Base-by-base conservation (phyloP, 768 basidiomycete species). In the Mycena belliarum region DNA sequence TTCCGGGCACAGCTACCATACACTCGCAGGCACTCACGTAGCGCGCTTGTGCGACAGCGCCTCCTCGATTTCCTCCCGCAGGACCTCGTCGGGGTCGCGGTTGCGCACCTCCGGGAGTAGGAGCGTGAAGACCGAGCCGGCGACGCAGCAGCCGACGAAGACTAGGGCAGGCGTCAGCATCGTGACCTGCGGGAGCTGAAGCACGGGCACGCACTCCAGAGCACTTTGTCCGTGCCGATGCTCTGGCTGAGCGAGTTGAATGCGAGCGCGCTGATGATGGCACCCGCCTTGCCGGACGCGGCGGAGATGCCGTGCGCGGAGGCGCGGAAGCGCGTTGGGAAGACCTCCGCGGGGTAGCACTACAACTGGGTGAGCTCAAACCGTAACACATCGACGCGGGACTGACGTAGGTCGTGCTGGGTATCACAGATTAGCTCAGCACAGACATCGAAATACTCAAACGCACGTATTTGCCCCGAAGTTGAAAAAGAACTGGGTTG, bases 341-440 rank as follows among this genome's bases (percentile, higher is more conserved):
- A 91, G 20, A 91, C 84, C 72, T 91, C 89, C 2, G 86, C 87
- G 3, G 90, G 87, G 68, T 89, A 88, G 68, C 84, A 81, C 83
- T 86, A 43, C 15, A 23, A 7, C 23, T 33, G 29, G 28, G 10
- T 24, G 18, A 32, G 12, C 6, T 37, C 46, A n/a, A 32, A 29
- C n/a, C 29, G 6, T 10, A 10, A 32, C 15, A n/a, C 21, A 6
- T 15, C 10, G 20, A 23, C 14, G 25, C 28, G 23, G 52, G 0
- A 65, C 72, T 50, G 65, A 84, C 80, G 52, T 81, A 85, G 58
- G 83, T 80, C 7, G 83, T 85, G 15, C 80, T 82, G 46, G 47
- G 24, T 40, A 29, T 10, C 21, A 37, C 16, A 52, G 18, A 25
- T 14, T 18, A 38, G 6, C 25, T n/a, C n/a, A n/a, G n/a, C n/a